Percentiles rank a stretch among this genome's conserved stretches.
phyloP scores from a whole-genome alignment of 2,329 filamentous ascomycete species.

The Cordyceps cicadae region DNA sequence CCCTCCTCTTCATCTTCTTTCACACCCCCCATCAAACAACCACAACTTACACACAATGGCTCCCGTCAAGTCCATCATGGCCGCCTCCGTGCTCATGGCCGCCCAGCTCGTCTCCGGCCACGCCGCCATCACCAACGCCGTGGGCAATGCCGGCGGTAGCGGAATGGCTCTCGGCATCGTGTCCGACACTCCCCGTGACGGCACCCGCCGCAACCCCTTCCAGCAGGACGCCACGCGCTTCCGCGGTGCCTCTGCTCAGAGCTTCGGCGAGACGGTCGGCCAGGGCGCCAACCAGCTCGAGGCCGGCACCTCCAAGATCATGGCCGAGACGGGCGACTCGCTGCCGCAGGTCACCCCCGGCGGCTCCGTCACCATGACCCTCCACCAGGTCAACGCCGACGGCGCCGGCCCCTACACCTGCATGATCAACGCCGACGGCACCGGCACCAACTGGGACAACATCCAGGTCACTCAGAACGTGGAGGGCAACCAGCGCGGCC shows the following conservation, averaged over 20 bases:
- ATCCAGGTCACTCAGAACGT: slow-evolving; percentile 42
- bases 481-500: slow-evolving; percentile 22
- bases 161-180: slow-evolving; percentile 46
- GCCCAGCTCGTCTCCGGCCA: slow-evolving; percentile 52
- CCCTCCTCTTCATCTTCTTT: not conserved
- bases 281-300: slow-evolving; percentile 49
- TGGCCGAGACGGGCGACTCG: slow-evolving; percentile 45
- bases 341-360: slow-evolving; percentile 53
- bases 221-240: slow-evolving; percentile 58
- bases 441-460: slow-evolving; percentile 42
- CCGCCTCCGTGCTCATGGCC: slow-evolving; percentile 43
- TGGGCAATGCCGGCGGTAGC: slow-evolving; percentile 48
- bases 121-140: slow-evolving; percentile 50
- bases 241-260: slow-evolving; percentile 41
- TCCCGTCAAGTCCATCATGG: slow-evolving; percentile 24
- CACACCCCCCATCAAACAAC: not conserved
- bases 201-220: slow-evolving; percentile 51
- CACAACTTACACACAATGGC: slow-evolving; percentile 20
- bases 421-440: slow-evolving; percentile 55
- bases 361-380: slow-evolving; percentile 51
- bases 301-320: slow-evolving; percentile 47
- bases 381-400: slow-evolving; percentile 61
- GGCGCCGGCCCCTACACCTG: slow-evolving; percentile 58
- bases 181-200: slow-evolving; percentile 51
- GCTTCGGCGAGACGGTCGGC: slow-evolving; percentile 50